Base-by-base conservation (phyloP, 352 stramenopile genomes). In the Elongisporangium anandrum region DNA sequence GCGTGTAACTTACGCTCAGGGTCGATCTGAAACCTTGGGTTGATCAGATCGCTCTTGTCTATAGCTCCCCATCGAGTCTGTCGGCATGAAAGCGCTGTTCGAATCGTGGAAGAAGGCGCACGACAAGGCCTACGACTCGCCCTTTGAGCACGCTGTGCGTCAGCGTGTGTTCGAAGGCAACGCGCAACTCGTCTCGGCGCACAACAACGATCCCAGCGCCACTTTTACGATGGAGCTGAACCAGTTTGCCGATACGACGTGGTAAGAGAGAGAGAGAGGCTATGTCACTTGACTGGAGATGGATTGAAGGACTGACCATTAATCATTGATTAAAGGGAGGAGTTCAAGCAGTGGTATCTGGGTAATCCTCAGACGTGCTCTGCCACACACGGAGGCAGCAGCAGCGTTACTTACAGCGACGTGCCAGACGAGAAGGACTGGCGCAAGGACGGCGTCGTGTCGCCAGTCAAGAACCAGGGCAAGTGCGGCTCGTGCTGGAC, bases 401-500 rank as follows among this genome's bases (percentile, higher is more conserved):
- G 38, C 12, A 51, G n/a, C n/a, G n/a, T 73, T 6, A 24, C 60
- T 49, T 80, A 77, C 49, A 55, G 21, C 2, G 64, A 85, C n/a
- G 73, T 97, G 2, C 92, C 94, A 0, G 72, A 84, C 2, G 72
- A 87, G 55, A 92, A 98, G 38, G 95, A 99, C 82, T 99, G 98
- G 98, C 77, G 84, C 54, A 62, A 60, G 3, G 80, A 97, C 51
- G 97, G 95, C 53, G 90, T 81, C 15, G 96, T 99, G 10, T 99
- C 97, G 15, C 81, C 86, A 1, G 94, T 99, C 6, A 99, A 99
- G 77, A 98, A 99, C 71, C 97, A 99, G 73, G 97, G 96, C 56
- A 84, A 92, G 38, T 99, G 97, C 73, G 97, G 97, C 54, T 98
- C 94, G 50, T 99, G 97, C 83, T 99, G 97, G 97, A 95, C 96